Evolutionary conservation across 2,329 filamentous ascomycete genomes (phyloP).

Genomic region (Sporothrix variecibatus): DNA sequence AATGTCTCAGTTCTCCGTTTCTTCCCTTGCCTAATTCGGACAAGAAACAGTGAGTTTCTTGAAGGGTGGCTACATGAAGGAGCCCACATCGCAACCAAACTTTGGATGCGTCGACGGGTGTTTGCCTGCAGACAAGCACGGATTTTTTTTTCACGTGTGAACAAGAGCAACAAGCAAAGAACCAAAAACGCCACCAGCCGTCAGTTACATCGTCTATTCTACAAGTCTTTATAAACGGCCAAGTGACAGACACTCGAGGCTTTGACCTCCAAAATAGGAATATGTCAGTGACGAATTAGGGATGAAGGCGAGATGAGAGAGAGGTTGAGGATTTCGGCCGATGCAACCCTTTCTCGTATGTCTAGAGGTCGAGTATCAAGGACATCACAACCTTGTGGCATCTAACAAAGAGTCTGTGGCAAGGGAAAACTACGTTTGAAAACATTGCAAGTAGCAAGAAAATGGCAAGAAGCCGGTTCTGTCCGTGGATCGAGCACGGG

Average conservation of each 20-base stretch:
- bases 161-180: neutral
- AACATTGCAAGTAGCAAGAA: too few relatives aligned
- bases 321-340: neutral
- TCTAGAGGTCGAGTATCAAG: neutral
- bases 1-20: neutral
- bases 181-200: neutral
- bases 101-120: neutral
- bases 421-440: too few relatives aligned
- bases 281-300: neutral
- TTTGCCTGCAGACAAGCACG: neutral
- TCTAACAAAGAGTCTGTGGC: neutral
- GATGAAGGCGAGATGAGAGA: neutral
- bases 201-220: constrained; percentile 14
- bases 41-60: neutral
- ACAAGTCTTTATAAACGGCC: too few relatives aligned
- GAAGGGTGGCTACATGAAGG: neutral
- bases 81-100: neutral
- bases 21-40: neutral
- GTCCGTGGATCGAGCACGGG: too few relatives aligned
- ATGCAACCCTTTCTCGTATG: neutral
- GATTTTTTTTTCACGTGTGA: neutral
- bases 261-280: constrained; percentile 19
- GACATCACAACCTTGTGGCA: neutral
- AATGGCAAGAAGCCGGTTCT: too few relatives aligned
- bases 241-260: neutral